phyloP scores from a whole-genome alignment of 805 yeast species.

The Candida sakaeoensis region DNA sequence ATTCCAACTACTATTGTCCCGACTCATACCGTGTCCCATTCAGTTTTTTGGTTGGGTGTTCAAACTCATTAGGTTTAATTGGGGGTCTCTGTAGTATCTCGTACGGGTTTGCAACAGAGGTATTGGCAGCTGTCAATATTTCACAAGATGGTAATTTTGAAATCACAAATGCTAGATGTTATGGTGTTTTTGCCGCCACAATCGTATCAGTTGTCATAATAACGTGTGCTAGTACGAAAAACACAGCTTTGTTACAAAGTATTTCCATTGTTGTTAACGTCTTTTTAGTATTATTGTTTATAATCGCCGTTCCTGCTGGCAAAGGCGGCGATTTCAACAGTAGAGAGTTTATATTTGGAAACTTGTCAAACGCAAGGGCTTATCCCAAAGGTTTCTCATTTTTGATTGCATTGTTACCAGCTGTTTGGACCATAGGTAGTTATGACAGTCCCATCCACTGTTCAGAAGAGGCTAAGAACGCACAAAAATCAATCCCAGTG shows the following conservation, averaged over 20 bases:
- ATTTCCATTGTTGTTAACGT: constrained; percentile 53
- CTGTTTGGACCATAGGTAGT: constrained; percentile 73
- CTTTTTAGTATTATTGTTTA: constrained; percentile 45
- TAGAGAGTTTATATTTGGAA: constrained; percentile 48
- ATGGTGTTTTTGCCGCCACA: constrained; percentile 63
- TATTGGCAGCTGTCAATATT: constrained; percentile 54
- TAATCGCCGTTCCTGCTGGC: constrained; percentile 63
- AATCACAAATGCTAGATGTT: constrained; percentile 49
- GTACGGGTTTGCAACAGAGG: constrained; percentile 59
- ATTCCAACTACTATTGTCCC: constrained; percentile 57
- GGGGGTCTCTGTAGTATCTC: constrained; percentile 64
- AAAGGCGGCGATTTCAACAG: constrained; percentile 26
- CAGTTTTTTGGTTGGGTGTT: constrained; percentile 59
- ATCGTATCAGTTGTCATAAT: constrained; percentile 46
- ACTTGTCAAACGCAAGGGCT: constrained; percentile 45
- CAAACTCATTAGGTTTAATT: constrained; percentile 61
- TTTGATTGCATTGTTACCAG: constrained; percentile 58
- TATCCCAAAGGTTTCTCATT: constrained; percentile 38
- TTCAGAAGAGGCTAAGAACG: constrained; percentile 67
- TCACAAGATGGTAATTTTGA: constrained; percentile 50
- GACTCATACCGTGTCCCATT: constrained; percentile 43
- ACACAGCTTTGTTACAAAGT: constrained; percentile 55
- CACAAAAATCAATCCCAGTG: constrained; percentile 58
- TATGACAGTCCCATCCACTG: constrained; percentile 72
- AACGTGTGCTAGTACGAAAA: constrained; percentile 52